Percentiles rank a stretch among this genome's conserved stretches.
Conservation (phyloP, 164 flowering plant genomes). For the Nymphaea thermarum region DNA sequence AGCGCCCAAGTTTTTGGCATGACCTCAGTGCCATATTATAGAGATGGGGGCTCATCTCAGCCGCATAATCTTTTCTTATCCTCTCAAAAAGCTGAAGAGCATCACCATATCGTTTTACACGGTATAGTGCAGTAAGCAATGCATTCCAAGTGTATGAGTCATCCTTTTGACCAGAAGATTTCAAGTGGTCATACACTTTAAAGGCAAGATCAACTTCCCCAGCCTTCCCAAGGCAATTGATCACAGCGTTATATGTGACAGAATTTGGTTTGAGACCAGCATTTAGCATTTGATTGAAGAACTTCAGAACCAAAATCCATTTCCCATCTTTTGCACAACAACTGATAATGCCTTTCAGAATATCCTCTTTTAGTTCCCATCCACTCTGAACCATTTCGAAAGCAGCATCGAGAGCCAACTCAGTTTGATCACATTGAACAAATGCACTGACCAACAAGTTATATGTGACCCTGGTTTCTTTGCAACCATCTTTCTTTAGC, state of each 20-base stretch:
- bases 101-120: constrained; percentile 40
- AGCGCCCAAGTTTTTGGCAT: constrained; percentile 60
- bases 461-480: constrained; percentile 59
- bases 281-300: constrained; percentile 48
- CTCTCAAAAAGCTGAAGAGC: constrained; percentile 57
- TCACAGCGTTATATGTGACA: constrained; percentile 58
- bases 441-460: constrained; percentile 49
- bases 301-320: constrained; percentile 46
- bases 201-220: constrained; percentile 53
- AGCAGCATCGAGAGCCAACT: constrained; percentile 74
- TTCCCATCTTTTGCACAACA: constrained; percentile 70
- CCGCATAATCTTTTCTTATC: constrained; percentile 25
- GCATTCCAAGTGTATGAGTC: constrained; percentile 84
- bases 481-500: constrained; percentile 45
- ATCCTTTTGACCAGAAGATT: constrained; percentile 39
- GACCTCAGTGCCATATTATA: constrained; percentile 61
- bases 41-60: constrained; percentile 34
- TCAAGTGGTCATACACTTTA: constrained; percentile 35
- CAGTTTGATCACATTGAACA: constrained; percentile 55
- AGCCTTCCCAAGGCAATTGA: constrained; percentile 72
- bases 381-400: constrained; percentile 52
- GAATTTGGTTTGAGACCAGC: constrained; percentile 40
- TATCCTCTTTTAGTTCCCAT: constrained; percentile 38
- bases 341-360: constrained; percentile 58
- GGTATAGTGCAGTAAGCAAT: constrained; percentile 53